Percentiles rank a stretch among this genome's conserved stretches.
Conservation (phyloP, 805 yeast genomes). For the Hanseniaspora occidentalis region DNA sequence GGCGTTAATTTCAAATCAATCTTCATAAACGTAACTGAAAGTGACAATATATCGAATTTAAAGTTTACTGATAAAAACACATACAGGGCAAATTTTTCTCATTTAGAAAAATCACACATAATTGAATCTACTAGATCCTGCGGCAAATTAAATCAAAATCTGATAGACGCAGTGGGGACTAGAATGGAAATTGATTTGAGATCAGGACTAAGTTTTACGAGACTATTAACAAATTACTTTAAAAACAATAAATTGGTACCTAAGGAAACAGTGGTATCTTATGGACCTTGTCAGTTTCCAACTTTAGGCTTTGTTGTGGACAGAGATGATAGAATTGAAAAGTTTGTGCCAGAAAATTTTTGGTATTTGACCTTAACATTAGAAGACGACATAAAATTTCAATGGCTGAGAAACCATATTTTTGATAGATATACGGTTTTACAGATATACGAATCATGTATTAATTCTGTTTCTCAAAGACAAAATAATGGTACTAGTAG, state of each 20-base stretch:
- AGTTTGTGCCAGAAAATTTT: conserved; percentile 64
- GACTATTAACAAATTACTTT: conserved; percentile 49
- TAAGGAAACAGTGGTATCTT: conserved; percentile 35
- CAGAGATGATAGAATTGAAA: conserved; percentile 61
- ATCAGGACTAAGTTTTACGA: conserved; percentile 80
- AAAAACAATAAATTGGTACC: conserved; percentile 15
- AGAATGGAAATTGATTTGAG: conserved; percentile 81
- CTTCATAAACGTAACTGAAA: neutral
- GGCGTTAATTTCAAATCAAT: conserved; percentile 22
- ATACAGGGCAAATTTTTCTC: conserved; percentile 78
- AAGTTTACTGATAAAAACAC: conserved; percentile 35
- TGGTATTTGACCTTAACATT: conserved; percentile 58
- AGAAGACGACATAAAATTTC: conserved; percentile 30
- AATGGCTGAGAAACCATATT: conserved; percentile 63
- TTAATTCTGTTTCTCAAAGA: conserved; percentile 36
- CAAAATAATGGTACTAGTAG: conserved; percentile 50
- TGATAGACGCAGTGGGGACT: conserved; percentile 75
- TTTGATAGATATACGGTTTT: conserved; percentile 62
- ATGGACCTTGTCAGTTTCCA: conserved; percentile 94
- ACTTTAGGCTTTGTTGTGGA: conserved; percentile 95
- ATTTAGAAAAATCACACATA: conserved; percentile 67
- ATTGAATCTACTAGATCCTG: conserved; percentile 65
- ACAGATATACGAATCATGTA: conserved; percentile 55
- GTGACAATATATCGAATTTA: conserved; percentile 16
- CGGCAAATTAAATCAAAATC: conserved; percentile 43